These are phyloP conservation scores for Dalbergia cochinchinensis DNA, from an alignment of 306 rosid genomes.

Conservation along the genomic window DNA sequence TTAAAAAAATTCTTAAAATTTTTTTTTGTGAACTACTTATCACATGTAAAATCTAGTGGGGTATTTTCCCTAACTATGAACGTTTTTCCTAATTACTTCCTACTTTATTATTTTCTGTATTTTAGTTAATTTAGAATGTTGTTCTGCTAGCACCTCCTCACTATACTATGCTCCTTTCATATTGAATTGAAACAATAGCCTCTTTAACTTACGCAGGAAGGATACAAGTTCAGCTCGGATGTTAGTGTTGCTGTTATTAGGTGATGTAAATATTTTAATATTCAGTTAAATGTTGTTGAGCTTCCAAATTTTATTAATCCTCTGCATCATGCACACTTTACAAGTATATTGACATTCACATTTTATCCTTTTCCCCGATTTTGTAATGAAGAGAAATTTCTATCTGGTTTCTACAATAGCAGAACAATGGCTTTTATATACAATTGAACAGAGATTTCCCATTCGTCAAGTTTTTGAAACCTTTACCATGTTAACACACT, in stretches of 20 bases:
- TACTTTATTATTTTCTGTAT: too few relatives aligned
- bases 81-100: too few relatives aligned
- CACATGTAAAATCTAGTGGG: too few relatives aligned
- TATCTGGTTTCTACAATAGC: neutral
- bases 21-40: too few relatives aligned
- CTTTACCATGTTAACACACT: too few relatives aligned
- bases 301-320: neutral
- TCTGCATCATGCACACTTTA: neutral
- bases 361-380: neutral
- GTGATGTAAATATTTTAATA: conserved; percentile 28
- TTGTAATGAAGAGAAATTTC: neutral
- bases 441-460: too few relatives aligned
- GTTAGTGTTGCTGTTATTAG: conserved; percentile 21
- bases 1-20: too few relatives aligned
- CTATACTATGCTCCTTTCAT: neutral
- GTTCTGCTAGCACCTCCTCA: neutral
- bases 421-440: neutral
- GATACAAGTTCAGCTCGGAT: neutral
- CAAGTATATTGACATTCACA: too few relatives aligned
- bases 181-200: neutral
- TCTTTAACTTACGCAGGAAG: conserved; percentile 36
- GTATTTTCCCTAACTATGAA: too few relatives aligned
- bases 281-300: neutral
- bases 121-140: too few relatives aligned
- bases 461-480: too few relatives aligned